phyloP scores from a whole-genome alignment of 345 rosid genomes.

The Populus davidiana region DNA sequence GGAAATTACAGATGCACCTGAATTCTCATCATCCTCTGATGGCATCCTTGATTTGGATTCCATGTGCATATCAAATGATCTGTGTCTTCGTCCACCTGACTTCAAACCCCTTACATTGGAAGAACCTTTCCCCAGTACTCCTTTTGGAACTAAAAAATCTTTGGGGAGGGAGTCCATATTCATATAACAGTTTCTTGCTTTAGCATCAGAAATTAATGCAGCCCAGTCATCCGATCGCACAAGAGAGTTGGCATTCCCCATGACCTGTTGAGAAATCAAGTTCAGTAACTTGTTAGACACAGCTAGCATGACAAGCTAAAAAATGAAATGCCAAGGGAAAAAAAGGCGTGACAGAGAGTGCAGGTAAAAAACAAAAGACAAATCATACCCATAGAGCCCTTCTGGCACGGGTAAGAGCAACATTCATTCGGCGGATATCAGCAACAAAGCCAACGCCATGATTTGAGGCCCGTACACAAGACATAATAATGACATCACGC shows the following conservation, averaged over 20 bases:
- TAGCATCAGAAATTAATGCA: conserved; percentile 79
- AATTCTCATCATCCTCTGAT: conserved; percentile 73
- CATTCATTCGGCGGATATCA: conserved; percentile 97
- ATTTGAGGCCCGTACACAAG: conserved; percentile 95
- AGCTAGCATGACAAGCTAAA: not conserved
- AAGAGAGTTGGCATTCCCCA: conserved; percentile 92
- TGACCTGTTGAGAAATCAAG: conserved; percentile 54
- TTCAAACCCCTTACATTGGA: conserved; percentile 62
- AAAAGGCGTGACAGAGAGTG: not conserved
- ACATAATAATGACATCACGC: conserved; percentile 98
- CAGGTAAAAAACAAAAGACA: not conserved
- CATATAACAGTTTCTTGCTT: conserved; percentile 82
- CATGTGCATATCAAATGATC: conserved; percentile 52
- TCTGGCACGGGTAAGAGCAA: conserved; percentile 97
- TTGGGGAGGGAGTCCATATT: conserved; percentile 85
- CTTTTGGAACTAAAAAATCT: conserved; percentile 59
- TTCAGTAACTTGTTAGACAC: not conserved
- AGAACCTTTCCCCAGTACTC: conserved; percentile 50
- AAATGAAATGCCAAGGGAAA: not conserved
- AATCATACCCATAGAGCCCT: conserved; percentile 91
- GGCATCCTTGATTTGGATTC: conserved; percentile 73
- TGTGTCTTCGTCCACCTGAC: conserved; percentile 67
- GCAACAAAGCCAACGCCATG: conserved; percentile 98
- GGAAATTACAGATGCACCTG: conserved; percentile 36
- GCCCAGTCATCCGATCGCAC: conserved; percentile 92